These are phyloP conservation scores for Ordospora colligata DNA, from an alignment of 371 early-diverging fungal species.

Conservation along the genomic window DNA sequence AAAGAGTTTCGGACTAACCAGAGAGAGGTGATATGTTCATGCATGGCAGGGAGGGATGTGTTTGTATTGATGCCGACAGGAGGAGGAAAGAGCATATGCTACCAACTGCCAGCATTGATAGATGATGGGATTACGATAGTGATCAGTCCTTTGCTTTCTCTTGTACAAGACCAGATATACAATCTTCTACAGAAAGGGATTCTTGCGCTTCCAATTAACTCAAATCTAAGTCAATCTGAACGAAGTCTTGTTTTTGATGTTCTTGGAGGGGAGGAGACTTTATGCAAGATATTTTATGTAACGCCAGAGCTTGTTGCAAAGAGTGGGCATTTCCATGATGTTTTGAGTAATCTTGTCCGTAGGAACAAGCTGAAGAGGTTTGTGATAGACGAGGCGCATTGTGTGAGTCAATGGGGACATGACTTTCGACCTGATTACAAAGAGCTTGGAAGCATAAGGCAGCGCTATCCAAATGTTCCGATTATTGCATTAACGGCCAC, in stretches of 20 bases:
- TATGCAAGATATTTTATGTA: slow-evolving; percentile 71
- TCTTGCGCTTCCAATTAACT: slow-evolving; percentile 66
- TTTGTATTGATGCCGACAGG: slow-evolving; percentile 99
- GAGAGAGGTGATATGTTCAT: slow-evolving; percentile 78
- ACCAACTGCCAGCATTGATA: slow-evolving; percentile 80
- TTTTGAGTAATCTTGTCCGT: slow-evolving; percentile 54
- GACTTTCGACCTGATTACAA: slow-evolving; percentile 68
- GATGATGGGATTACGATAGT: slow-evolving; percentile 77
- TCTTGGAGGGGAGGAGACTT: slow-evolving; percentile 59
- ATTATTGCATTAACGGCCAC: slow-evolving; percentile 95
- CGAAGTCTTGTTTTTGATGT: slow-evolving; percentile 64
- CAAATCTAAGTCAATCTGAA: slow-evolving; percentile 57
- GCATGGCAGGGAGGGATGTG: slow-evolving; percentile 73
- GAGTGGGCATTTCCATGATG: slow-evolving; percentile 67
- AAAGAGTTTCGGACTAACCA: slow-evolving; percentile 78
- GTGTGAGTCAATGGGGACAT: slow-evolving; percentile 89
- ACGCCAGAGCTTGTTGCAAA: slow-evolving; percentile 83
- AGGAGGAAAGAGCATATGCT: slow-evolving; percentile 94
- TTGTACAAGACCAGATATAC: slow-evolving; percentile 91
- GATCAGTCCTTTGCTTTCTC: slow-evolving; percentile 82
- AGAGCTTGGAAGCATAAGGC: slow-evolving; percentile 61
- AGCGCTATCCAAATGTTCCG: slow-evolving; percentile 71
- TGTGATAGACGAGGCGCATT: slow-evolving; percentile 97
- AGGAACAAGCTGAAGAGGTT: slow-evolving; percentile 63
- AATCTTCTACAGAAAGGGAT: slow-evolving; percentile 70